Base-by-base conservation (phyloP, 352 stramenopile genomes). In the Phytophthora capsici region DNA sequence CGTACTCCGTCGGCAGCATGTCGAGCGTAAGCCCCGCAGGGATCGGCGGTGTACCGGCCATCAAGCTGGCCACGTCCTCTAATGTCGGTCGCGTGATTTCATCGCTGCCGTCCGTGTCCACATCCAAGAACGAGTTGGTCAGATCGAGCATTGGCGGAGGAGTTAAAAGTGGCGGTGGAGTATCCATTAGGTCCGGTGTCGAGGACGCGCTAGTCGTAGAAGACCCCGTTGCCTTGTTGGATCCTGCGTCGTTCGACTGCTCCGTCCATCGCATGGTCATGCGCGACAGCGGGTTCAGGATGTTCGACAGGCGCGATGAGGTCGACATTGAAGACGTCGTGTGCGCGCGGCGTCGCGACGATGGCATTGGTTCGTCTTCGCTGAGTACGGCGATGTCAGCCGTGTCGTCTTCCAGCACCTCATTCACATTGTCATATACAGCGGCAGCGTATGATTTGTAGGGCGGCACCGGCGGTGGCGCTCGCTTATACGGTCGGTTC, bases 41-140 rank as follows among this genome's bases (percentile, higher is more conserved):
- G 25, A 88, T 88, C 16, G 78, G 78, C 28, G 78, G 79, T 5
- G 79, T 88, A 23, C 51, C 74, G 1, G 74, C 69, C 32, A 80
- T 61, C 9, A 85, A 50, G 60, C 45, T 70, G 17, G 68, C 51
- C 12, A 52, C 47, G 16, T 84, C 74, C 22, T 86, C 77, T 14
- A 84, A 63, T 26, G 79, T 83, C 47, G 78, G 66, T 16, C 77
- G 63, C 30, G 75, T 53, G 37, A 77, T 63, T 2, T 77, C 75
- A 54, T 88, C 79, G 22, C 41, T 69, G 8, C 37, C 67, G 26
- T 88, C 66, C 50, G 79, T 88, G 69, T 88, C 79, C 2, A 84
- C 66, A 34, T 78, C 65, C 7, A 88, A 48, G 49, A 88, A 86
- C 55, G 79, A 88, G 54, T 79, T 76, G 43, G 62, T 61, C 56